A percentile compares a stretch with the other conserved stretches of the same genome.
Evolutionary conservation across 1,139 yeast species (phyloP).

Genomic region (Magnusiomyces fungicola): DNA sequence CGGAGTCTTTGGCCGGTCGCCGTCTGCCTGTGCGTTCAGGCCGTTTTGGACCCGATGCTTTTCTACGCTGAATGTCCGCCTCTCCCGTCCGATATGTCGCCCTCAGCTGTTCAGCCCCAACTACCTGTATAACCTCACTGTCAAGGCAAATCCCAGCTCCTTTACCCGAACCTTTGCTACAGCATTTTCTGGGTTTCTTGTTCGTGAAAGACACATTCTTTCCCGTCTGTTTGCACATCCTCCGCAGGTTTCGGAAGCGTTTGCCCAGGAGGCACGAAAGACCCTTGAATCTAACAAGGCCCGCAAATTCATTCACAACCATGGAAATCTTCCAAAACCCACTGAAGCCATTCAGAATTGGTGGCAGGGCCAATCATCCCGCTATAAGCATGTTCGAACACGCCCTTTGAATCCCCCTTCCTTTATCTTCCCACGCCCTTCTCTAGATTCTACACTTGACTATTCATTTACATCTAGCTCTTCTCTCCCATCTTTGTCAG

Average conservation of each 20-base stretch:
- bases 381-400: background rate
- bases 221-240: background rate
- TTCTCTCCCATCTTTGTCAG: background rate
- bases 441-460: background rate
- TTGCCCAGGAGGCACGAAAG: background rate
- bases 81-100: background rate
- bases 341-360: background rate
- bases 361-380: background rate
- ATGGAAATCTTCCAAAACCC: background rate
- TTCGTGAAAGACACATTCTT: background rate
- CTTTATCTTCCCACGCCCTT: conserved; percentile 10
- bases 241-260: background rate
- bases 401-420: conserved; percentile 1
- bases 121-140: background rate
- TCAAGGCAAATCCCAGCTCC: background rate
- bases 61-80: background rate
- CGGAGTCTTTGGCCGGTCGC: no score
- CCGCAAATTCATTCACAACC: background rate
- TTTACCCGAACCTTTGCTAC: background rate
- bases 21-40: background rate
- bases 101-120: background rate
- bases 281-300: background rate
- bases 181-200: background rate
- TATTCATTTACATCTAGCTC: background rate
- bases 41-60: background rate